Evolutionary conservation across 306 rosid genomes (phyloP), one percentile per base, ranked within the genome.

Genomic region (barrel medic (Medicago truncatula)): DNA sequence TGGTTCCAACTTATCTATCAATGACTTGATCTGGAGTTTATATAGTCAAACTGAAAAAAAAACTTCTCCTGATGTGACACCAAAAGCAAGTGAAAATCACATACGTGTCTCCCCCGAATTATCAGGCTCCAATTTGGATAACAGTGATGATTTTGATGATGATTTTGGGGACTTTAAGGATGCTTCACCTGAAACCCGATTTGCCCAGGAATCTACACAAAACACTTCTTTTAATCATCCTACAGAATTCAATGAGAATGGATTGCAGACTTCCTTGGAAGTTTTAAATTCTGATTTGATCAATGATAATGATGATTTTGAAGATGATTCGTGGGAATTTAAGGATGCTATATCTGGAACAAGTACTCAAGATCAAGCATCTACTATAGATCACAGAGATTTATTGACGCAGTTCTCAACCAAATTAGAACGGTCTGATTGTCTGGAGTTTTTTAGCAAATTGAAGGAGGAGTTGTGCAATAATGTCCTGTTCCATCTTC

Each of bases 151-250:
- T 83, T 82, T 80, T 74, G 91, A 86, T 80, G 93, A 87, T 77
- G 93, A 83, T 64, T 77, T 88, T 75, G 86, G 95, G 89, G 96
- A 92, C 81, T 94, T 87, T 62, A 87, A 88, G 86, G 90, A 86
- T 84, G 96, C 95, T 50, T 61, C 77, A 52, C 69, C 83, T 14
- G 85, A 53, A 79, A 71, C 71, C 65, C 23, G 59, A 50, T 79
- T 77, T 39, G 21, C 83, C 79, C 71, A 63, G 71, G 89, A 90
- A 78, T 82, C 89, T 77, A 74, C 82, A 60, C 85, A 75, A 65
- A 77, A 66, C 52, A 76, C 71, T 58, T 74, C 87, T 74, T 50
- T 75, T 38, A 77, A 70, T 83, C 67, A 77, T 80, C 31, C 72
- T 18, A 87, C 83, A 10, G 89, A 75, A 62, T 81, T 36, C 78